phyloP scores from a whole-genome alignment of 805 yeast genomes.

The Wickerhamomyces rabaulensis region DNA sequence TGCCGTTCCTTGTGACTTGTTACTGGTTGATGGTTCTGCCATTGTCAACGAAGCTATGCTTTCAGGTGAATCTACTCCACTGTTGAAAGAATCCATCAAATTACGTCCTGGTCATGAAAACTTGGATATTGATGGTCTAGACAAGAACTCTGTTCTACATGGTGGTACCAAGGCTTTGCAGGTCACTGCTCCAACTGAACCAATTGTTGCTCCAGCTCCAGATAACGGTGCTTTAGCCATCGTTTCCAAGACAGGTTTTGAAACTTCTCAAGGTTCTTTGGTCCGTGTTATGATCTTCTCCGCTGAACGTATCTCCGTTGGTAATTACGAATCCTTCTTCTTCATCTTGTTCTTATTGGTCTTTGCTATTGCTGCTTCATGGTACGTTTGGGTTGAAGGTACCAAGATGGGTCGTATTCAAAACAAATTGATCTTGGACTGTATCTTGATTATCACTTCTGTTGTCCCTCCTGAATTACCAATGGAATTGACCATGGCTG shows the following conservation, averaged over 20 bases:
- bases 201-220: slow-evolving; percentile 53
- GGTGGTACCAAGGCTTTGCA: slow-evolving; percentile 97
- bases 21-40: slow-evolving; percentile 83
- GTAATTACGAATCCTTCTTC: slow-evolving; percentile 88
- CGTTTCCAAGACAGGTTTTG: slow-evolving; percentile 94
- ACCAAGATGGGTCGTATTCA: slow-evolving; percentile 92
- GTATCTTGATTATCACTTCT: slow-evolving; percentile 92
- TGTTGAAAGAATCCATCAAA: slow-evolving; percentile 85
- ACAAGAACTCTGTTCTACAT: slow-evolving; percentile 81
- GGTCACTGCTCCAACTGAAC: slow-evolving; percentile 63
- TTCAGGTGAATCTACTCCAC: slow-evolving; percentile 96
- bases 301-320: slow-evolving; percentile 93
- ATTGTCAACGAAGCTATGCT: slow-evolving; percentile 98
- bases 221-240: slow-evolving; percentile 89
- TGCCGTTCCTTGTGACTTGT: slow-evolving; percentile 91
- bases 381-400: slow-evolving; percentile 99
- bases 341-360: slow-evolving; percentile 84
- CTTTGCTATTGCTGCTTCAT: slow-evolving; percentile 91
- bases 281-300: slow-evolving; percentile 98
- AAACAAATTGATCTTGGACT: slow-evolving; percentile 88
- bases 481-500: slow-evolving; percentile 98
- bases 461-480: slow-evolving; percentile 99
- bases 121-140: slow-evolving; percentile 75
- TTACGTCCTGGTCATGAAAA: slow-evolving; percentile 70
- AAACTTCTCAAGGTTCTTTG: slow-evolving; percentile 94